phyloP scores from a whole-genome alignment of 371 early-diverging fungal species.

The Mucor plumbeus region DNA sequence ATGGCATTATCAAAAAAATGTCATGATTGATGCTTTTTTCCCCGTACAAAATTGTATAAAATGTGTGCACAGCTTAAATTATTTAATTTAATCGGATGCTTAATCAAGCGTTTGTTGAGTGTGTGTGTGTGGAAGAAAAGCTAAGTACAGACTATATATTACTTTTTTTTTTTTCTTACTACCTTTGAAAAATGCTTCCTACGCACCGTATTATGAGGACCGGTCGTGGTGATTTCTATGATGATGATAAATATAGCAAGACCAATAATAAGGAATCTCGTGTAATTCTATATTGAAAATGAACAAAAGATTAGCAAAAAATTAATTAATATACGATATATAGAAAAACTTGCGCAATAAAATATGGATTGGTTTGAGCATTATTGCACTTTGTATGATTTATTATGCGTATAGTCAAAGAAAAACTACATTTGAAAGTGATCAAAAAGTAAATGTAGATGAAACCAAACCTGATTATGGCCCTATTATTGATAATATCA shows the following conservation, averaged over 20 bases:
- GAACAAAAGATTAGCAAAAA: not conserved
- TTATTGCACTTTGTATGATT: not conserved
- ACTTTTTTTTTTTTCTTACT: slow-evolving; percentile 12
- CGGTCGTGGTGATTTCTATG: slow-evolving; percentile 38
- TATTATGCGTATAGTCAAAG: not conserved
- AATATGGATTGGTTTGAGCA: not conserved
- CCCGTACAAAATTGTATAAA: too few relatives aligned
- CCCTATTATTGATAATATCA: not conserved
- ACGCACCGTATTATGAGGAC: slow-evolving; percentile 40
- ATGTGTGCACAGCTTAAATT: not conserved
- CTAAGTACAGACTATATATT: not conserved
- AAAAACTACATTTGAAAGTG: too few relatives aligned
- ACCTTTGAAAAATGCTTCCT: slow-evolving; percentile 39
- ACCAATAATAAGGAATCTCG: not conserved
- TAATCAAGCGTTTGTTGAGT: not conserved
- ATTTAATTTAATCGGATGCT: not conserved
- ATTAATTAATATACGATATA: not conserved
- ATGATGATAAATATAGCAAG: slow-evolving; percentile 30
- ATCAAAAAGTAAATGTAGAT: not conserved
- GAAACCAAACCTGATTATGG: not conserved
- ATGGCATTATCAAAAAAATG: not conserved
- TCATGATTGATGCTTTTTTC: not conserved
- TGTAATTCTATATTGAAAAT: not conserved
- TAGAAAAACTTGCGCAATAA: not conserved
- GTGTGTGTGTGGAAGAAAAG: not conserved